Evolutionary conservation across 352 stramenopile genomes (phyloP), one percentile per base, ranked within the genome.

Genomic region (Blastocystis sp.): DNA sequence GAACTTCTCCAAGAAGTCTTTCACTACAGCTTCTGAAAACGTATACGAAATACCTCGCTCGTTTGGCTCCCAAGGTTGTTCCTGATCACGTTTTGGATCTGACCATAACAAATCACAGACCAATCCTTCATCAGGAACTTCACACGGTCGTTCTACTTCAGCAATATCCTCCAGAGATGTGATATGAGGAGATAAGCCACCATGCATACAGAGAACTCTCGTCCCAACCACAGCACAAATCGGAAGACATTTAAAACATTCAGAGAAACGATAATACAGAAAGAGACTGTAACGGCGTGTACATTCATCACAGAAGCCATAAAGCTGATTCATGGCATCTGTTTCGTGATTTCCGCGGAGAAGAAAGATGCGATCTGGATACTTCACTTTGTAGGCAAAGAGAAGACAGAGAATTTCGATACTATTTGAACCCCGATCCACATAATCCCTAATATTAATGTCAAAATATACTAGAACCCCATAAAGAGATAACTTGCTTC

Each of bases 401-500:
- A 90, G 73, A 11, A 88, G 66, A 24, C 78, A 89, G 9, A 90
- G 59, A 37, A 89, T 81, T 49, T 90, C 88, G 21, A 90, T 87
- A 59, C 88, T 88, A 43, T 89, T 88, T 19, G 87, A 86, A 58
- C 88, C 87, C 39, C 88, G 77, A 74, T 90, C 88, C 27, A 90
- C 89, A 46, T 90, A 90, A 66, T 90, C 88, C 16, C 88, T 88
- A 57, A 86, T 46, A 37, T 88, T 88, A 32, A 49, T 27, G 7
- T 52, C 14, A 14, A n/a, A 12, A 42, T 37, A 27, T 35, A 59
- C 54, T 19, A 19, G 27, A 59, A 93, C 56, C 96, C 96, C 9
- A 98, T 90, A 88, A 99, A 98, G 67, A 99, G 91, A 91, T 98
- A 99, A 88, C 97, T 97, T 32, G 92, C 90, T 52, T 96, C 92